Evolutionary conservation across 768 basidiomycete species (phyloP).

Genomic region (Tephrocybe sp.): DNA sequence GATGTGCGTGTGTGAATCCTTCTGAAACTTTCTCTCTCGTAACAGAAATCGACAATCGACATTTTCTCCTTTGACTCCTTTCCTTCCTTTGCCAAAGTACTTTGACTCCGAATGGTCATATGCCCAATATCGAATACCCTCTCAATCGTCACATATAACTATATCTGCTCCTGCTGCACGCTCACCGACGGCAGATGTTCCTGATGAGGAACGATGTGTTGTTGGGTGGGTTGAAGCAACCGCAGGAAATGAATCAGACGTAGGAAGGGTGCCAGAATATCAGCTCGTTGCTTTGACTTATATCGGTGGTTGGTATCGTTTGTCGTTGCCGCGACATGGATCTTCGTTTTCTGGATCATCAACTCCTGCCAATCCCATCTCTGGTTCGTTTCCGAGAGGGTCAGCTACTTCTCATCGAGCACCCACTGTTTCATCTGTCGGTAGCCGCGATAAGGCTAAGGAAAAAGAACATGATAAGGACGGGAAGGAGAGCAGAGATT

Average conservation of each 20-base stretch:
- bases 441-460: slow-evolving; percentile 57
- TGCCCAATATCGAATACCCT: slow-evolving; percentile 86
- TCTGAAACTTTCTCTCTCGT: background rate
- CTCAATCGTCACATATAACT: slow-evolving; percentile 80
- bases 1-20: background rate
- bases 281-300: slow-evolving; percentile 86
- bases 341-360: slow-evolving; percentile 16
- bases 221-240: slow-evolving; percentile 80
- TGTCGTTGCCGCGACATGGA: slow-evolving; percentile 54
- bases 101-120: slow-evolving; percentile 98
- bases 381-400: slow-evolving; percentile 45
- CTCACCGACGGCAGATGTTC: slow-evolving; percentile 55
- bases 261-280: slow-evolving; percentile 41
- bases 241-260: slow-evolving; percentile 30
- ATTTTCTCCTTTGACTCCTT: slow-evolving; percentile 76
- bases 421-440: slow-evolving; percentile 51
- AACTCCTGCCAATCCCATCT: slow-evolving; percentile 14
- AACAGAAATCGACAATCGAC: slow-evolving; percentile 81
- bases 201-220: slow-evolving; percentile 81
- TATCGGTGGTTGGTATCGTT: slow-evolving; percentile 89
- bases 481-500: slow-evolving; percentile 59
- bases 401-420: slow-evolving; percentile 43
- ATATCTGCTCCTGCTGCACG: slow-evolving; percentile 59
- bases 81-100: slow-evolving; percentile 82
- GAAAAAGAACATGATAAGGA: slow-evolving; percentile 58